Evolutionary conservation across 1,139 yeast species (phyloP).

Genomic region (Debaryomycetaceae sp.): DNA sequence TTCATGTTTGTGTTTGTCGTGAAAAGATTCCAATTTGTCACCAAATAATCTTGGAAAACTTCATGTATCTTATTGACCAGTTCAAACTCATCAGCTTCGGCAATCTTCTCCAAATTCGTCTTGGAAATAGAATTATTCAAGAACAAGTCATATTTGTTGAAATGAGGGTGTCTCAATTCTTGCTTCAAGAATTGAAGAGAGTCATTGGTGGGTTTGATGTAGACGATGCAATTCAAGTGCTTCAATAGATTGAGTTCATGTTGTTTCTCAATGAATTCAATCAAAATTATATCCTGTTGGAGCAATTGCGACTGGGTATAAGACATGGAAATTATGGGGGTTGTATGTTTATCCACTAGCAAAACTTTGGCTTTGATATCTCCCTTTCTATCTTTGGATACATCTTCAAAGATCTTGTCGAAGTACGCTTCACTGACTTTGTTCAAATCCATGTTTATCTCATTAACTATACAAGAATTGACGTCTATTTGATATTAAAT

Average conservation of each 20-base stretch:
- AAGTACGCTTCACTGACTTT: conserved; percentile 38
- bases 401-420: conserved; percentile 28
- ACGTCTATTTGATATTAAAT: neutral
- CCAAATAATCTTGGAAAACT: conserved; percentile 76
- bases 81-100: conserved; percentile 88
- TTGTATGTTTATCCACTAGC: conserved; percentile 74
- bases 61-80: conserved; percentile 74
- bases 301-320: conserved; percentile 84
- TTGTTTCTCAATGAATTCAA: conserved; percentile 66
- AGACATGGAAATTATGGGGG: conserved; percentile 78
- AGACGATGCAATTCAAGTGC: conserved; percentile 78
- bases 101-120: conserved; percentile 75
- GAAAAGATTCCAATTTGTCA: conserved; percentile 68
- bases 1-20: conserved; percentile 8
- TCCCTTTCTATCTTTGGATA: conserved; percentile 15
- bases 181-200: conserved; percentile 56
- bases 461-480: neutral
- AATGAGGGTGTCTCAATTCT: conserved; percentile 77
- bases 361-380: conserved; percentile 63
- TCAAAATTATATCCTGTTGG: conserved; percentile 75
- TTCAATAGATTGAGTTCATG: conserved; percentile 67
- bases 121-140: conserved; percentile 76
- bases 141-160: conserved; percentile 68
- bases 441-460: conserved; percentile 31
- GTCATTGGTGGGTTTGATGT: conserved; percentile 68